These are phyloP conservation scores for Grammothele lineata DNA, from an alignment of 768 basidiomycete genomes.

Conservation along the genomic window DNA sequence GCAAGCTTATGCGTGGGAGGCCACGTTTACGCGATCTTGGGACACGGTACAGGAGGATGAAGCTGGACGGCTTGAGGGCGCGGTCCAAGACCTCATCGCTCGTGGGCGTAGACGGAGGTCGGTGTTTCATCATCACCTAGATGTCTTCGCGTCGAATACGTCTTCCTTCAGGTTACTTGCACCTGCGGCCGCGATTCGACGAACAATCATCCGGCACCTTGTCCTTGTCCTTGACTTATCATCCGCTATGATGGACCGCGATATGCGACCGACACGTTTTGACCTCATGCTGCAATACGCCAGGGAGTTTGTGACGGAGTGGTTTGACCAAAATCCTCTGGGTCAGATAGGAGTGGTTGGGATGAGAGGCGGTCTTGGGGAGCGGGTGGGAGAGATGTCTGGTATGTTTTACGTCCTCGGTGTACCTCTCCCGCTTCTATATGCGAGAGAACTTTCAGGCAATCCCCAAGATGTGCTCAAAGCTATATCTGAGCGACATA, in stretches of 20 bases:
- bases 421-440: not conserved
- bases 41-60: conserved; percentile 97
- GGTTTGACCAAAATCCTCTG: conserved; percentile 99
- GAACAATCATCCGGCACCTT: conserved; percentile 95
- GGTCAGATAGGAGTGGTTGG: conserved; percentile 96
- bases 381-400: conserved; percentile 88
- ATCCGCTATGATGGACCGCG: conserved; percentile 88
- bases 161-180: conserved; percentile 62
- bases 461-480: conserved; percentile 97
- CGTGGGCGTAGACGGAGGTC: conserved; percentile 74
- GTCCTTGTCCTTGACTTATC: conserved; percentile 92
- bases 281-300: conserved; percentile 89
- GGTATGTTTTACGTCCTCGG: conserved; percentile 47
- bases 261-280: conserved; percentile 93
- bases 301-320: conserved; percentile 88
- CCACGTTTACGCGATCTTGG: conserved; percentile 91
- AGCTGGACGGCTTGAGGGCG: conserved; percentile 81
- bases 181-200: conserved; percentile 82
- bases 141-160: too few relatives aligned
- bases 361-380: conserved; percentile 87
- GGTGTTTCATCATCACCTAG: too few relatives aligned
- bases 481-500: conserved; percentile 78
- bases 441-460: conserved; percentile 41
- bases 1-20: conserved; percentile 96
- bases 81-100: conserved; percentile 88